Base-by-base conservation (phyloP, 179 eudicot genomes). In the Patellifolia procumbens region DNA sequence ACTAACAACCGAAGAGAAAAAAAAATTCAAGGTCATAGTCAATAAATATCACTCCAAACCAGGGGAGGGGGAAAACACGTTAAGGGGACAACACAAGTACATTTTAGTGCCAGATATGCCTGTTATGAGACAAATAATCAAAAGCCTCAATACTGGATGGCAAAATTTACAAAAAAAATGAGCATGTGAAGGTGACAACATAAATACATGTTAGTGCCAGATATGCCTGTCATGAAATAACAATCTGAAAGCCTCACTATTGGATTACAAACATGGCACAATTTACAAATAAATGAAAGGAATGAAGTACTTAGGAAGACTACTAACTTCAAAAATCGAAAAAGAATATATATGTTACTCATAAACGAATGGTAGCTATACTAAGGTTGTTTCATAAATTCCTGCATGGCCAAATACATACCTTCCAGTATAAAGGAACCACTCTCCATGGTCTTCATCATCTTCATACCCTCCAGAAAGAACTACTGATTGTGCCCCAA, bases 341-440 rank as follows among this genome's bases (percentile, higher is more conserved):
- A n/a, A n/a, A n/a, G n/a, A n/a, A n/a, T n/a, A n/a, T n/a, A n/a
- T n/a, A n/a, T n/a, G n/a, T n/a, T 19, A 66, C 29, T 12, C 10
- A 24, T 24, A 55, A 17, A 28, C 22, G 31, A 22, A 17, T 9
- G 11, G 29, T 7, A 26, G 9, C 48, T 2, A 55, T 55, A 5
- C 60, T 55, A 55, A 19, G 35, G 62, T 24, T 6, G 12, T 6
- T 39, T 39, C 43, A 39, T 0, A 39, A 19, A 39, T 8, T 39
- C 26, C 12, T 5, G 5, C 20, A 64, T 29, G 15, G 24, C 35
- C 46, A 61, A 37, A 34, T 45, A 74, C 63, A 55, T 72, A 89
- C 98, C 98, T 93, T 86, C 97, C 98, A 0, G 98, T 93, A 63
- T 93, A 93, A 24, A 93, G 88, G 52, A 93, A 93, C 98, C 98